Evolutionary conservation across 192 early-diverging fungal genomes (phyloP).

Genomic region (Glomus cerebriforme): DNA sequence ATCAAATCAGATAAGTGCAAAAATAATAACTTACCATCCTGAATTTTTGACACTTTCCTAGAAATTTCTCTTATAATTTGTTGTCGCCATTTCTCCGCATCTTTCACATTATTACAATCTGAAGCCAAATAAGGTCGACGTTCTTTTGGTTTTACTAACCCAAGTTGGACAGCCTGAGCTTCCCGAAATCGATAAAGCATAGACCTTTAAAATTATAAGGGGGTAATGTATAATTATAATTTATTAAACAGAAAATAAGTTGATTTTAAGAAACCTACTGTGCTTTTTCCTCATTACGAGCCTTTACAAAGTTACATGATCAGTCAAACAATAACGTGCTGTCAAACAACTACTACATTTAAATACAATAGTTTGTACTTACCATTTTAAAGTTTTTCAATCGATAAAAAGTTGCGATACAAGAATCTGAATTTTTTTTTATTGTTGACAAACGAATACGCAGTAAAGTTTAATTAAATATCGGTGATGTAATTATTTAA

Average conservation of each 20-base stretch:
- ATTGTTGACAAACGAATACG: background rate
- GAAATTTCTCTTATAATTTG: constrained; percentile 90
- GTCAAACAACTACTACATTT: background rate
- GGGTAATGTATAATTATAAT: background rate
- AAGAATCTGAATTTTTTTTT: background rate
- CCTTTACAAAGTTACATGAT: constrained; percentile 48
- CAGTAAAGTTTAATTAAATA: background rate
- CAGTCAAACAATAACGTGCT: constrained; percentile 38
- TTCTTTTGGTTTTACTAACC: constrained; percentile 62
- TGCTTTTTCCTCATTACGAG: constrained; percentile 97
- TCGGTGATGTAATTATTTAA: no score
- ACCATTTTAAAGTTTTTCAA: background rate
- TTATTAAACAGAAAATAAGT: background rate
- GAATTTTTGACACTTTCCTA: constrained; percentile 84
- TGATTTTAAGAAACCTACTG: constrained; percentile 54
- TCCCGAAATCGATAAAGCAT: constrained; percentile 98
- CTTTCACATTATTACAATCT: constrained; percentile 65
- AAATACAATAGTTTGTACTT: background rate
- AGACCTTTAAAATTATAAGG: constrained; percentile 47
- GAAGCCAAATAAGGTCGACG: constrained; percentile 78
- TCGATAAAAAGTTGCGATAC: no score
- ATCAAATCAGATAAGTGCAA: background rate
- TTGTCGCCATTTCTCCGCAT: constrained; percentile 90
- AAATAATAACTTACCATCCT: constrained; percentile 66
- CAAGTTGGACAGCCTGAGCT: constrained; percentile 84